phyloP scores from a whole-genome alignment of 495 filamentous ascomycete genomes.

The Aspergillus sparsus region DNA sequence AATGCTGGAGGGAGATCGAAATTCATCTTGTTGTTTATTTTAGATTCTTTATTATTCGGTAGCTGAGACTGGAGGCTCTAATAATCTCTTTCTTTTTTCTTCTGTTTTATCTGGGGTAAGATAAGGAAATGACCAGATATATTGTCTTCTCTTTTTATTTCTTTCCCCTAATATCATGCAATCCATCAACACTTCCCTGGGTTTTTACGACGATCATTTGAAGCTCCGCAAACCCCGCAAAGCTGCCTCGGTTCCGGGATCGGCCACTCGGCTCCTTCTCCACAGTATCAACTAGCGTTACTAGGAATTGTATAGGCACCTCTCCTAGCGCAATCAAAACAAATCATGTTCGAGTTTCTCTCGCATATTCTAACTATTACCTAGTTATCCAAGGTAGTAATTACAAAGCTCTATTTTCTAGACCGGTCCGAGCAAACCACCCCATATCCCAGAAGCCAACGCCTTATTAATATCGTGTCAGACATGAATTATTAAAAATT shows the following conservation, averaged over 20 bases:
- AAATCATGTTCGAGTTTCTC: not conserved
- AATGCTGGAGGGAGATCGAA: conserved; percentile 55
- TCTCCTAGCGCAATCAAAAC: not conserved
- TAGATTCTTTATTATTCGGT: not conserved
- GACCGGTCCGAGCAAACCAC: not conserved
- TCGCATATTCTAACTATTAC: no score
- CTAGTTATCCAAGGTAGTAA: no score
- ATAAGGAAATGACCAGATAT: not conserved
- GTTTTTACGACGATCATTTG: not conserved
- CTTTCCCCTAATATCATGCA: not conserved
- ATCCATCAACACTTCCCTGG: not conserved
- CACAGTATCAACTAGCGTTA: no score
- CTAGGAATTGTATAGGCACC: no score
- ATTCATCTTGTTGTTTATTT: conserved; percentile 47
- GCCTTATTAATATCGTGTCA: no score
- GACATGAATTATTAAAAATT: no score
- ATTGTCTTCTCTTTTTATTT: not conserved
- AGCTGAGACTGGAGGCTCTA: no score
- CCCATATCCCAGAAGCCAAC: no score
- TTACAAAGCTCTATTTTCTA: not conserved
- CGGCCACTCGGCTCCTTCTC: conserved; percentile 10
- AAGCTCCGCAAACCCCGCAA: conserved; percentile 7
- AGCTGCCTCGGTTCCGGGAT: conserved; percentile 10
- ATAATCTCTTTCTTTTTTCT: not conserved
- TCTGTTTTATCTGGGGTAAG: not conserved